Conservation (phyloP, 495 filamentous ascomycete genomes). For the Darksidea phi region DNA sequence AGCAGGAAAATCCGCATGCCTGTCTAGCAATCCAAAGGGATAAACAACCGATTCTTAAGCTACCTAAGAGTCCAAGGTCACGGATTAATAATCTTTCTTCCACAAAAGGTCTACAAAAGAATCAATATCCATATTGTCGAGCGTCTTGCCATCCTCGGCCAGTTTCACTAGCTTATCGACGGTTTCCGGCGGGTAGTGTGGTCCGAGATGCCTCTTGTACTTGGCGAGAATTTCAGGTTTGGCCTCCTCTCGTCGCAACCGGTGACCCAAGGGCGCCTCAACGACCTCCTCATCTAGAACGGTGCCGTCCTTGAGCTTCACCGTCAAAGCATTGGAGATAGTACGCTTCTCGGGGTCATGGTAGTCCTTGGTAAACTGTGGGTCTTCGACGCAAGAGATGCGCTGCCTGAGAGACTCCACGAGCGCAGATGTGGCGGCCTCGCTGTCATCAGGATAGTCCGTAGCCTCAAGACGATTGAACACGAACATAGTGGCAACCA, state of each 20-base stretch:
- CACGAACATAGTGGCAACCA: slow-evolving; percentile 92
- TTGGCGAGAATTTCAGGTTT: slow-evolving; percentile 94
- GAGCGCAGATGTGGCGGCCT: slow-evolving; percentile 85
- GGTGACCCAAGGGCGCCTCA: slow-evolving; percentile 92
- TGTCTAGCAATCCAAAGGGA: too few species aligned
- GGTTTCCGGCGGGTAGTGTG: slow-evolving; percentile 72
- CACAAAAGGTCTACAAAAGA: slow-evolving; percentile 93
- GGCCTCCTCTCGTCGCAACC: slow-evolving; percentile 86
- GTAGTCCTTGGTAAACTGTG: slow-evolving; percentile 90
- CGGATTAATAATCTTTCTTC: slow-evolving; percentile 45
- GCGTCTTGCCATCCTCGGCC: slow-evolving; percentile 65
- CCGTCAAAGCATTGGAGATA: slow-evolving; percentile 92
- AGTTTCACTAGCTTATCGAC: slow-evolving; percentile 77
- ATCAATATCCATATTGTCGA: slow-evolving; percentile 83
- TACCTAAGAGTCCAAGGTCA: slow-evolving; percentile 28
- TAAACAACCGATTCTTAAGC: neutral
- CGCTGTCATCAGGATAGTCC: slow-evolving; percentile 88
- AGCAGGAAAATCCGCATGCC: neutral
- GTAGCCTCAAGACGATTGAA: slow-evolving; percentile 86
- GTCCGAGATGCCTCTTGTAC: slow-evolving; percentile 86
- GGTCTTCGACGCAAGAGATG: slow-evolving; percentile 94
- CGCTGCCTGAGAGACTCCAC: slow-evolving; percentile 85
- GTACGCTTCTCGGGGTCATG: slow-evolving; percentile 88
- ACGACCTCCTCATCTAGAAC: slow-evolving; percentile 86
- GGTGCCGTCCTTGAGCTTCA: slow-evolving; percentile 94